These are phyloP conservation scores for Andrographis paniculata DNA, from an alignment of 305 asterid species.

Conservation along the genomic window DNA sequence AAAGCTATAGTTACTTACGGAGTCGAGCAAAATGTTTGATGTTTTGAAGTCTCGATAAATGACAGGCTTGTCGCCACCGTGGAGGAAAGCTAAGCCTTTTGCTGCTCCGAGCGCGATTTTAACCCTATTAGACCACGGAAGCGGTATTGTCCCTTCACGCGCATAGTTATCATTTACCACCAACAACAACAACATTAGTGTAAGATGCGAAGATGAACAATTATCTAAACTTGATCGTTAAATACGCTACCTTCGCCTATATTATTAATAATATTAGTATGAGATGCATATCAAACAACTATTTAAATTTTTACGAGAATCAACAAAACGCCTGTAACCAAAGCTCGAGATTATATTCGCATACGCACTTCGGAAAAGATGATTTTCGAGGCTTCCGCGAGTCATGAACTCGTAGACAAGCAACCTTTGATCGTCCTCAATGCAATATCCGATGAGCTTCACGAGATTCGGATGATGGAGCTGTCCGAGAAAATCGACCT, in stretches of 20 bases:
- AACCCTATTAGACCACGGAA: constrained; percentile 84
- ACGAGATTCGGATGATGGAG: constrained; percentile 91
- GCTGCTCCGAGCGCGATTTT: constrained; percentile 95
- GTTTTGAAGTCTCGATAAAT: constrained; percentile 95
- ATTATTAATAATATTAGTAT: too few species aligned
- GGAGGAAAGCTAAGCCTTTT: constrained; percentile 90
- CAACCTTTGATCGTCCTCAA: constrained; percentile 88
- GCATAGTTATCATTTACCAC: not conserved
- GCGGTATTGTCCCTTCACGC: constrained; percentile 84
- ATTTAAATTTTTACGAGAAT: too few species aligned
- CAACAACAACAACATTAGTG: not conserved
- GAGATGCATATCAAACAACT: too few species aligned
- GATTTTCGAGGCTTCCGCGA: constrained; percentile 98
- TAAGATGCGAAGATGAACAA: too few species aligned
- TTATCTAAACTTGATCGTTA: too few species aligned
- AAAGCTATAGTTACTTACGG: constrained; percentile 32
- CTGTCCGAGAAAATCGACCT: constrained; percentile 89
- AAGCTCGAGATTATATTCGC: not conserved
- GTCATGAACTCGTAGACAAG: constrained; percentile 94
- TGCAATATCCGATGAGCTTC: constrained; percentile 86
- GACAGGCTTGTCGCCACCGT: constrained; percentile 77
- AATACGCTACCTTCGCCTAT: too few species aligned
- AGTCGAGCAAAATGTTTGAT: constrained; percentile 88
- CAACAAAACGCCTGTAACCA: too few species aligned
- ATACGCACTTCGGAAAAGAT: constrained; percentile 80